Conservation (phyloP, 208 protist species). For the Leptomonas seymouri region DNA sequence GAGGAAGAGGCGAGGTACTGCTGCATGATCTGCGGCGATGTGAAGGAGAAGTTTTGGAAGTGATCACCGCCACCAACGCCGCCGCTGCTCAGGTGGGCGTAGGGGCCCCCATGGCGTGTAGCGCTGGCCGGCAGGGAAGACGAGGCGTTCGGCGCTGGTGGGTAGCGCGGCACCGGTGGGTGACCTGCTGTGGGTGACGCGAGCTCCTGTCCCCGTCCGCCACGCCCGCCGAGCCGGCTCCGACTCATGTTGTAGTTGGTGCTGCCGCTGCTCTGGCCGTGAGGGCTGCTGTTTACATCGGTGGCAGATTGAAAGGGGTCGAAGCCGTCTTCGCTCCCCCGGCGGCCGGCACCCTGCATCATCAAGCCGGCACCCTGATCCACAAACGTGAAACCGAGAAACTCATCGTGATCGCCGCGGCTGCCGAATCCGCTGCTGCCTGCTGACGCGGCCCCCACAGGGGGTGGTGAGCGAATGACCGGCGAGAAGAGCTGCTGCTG, state of each 20-base stretch:
- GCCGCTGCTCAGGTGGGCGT: no score
- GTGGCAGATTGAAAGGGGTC: constrained; percentile 14
- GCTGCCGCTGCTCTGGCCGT: constrained; percentile 1
- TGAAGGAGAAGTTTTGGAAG: constrained; percentile 58
- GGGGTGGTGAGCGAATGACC: neutral
- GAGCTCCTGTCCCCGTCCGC: neutral
- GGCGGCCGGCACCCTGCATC: constrained; percentile 2
- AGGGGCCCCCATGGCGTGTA: no score
- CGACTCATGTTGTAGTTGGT: neutral
- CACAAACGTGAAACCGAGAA: constrained; percentile 31
- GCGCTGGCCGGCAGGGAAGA: neutral
- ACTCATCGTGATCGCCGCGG: constrained; percentile 5
- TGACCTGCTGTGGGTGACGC: neutral
- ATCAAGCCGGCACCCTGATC: neutral
- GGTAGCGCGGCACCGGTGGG: constrained; percentile 1
- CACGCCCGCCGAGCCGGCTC: neutral
- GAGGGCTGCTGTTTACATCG: constrained; percentile 1
- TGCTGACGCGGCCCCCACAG: neutral
- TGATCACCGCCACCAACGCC: constrained; percentile 31
- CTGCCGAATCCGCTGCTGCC: neutral
- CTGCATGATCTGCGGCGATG: constrained; percentile 32
- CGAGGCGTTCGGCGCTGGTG: neutral
- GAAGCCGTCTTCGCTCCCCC: constrained; percentile 11
- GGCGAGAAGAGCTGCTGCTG: neutral
- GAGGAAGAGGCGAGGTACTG: constrained; percentile 33